phyloP scores from a whole-genome alignment of 805 yeast genomes.

The Zygotorulaspora chibaensis region DNA sequence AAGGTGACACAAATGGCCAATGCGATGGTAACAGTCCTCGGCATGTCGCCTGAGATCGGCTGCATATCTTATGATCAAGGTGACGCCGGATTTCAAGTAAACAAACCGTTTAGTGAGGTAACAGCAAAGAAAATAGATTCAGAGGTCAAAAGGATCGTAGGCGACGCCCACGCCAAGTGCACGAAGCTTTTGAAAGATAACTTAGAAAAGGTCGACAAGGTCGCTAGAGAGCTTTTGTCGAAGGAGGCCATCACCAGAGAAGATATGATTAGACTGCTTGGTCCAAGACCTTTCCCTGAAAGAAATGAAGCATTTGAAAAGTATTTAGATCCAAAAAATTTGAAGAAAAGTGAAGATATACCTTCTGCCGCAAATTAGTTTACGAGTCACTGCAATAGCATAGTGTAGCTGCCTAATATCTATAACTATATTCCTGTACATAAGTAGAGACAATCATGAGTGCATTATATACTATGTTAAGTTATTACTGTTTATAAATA shows the following conservation, averaged over 20 bases:
- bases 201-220: slow-evolving; percentile 67
- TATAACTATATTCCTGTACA: slow-evolving; percentile 3
- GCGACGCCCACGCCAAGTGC: slow-evolving; percentile 71
- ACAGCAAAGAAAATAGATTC: slow-evolving; percentile 76
- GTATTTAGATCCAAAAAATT: slow-evolving; percentile 50
- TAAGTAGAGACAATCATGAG: not conserved
- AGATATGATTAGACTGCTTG: slow-evolving; percentile 86
- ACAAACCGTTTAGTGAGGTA: slow-evolving; percentile 86
- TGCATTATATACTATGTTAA: not conserved
- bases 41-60: slow-evolving; percentile 84
- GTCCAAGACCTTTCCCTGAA: slow-evolving; percentile 89
- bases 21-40: slow-evolving; percentile 81
- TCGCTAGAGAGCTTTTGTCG: slow-evolving; percentile 78
- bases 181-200: slow-evolving; percentile 59
- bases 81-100: slow-evolving; percentile 53
- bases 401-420: not conserved
- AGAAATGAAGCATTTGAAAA: slow-evolving; percentile 89
- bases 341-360: slow-evolving; percentile 4
- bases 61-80: slow-evolving; percentile 41
- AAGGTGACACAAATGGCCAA: slow-evolving; percentile 86
- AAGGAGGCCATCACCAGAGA: slow-evolving; percentile 93
- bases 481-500: not conserved
- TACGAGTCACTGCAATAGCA: not conserved
- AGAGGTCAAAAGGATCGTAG: slow-evolving; percentile 77
- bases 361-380: slow-evolving; percentile 15